These are phyloP conservation scores for Poa annua DNA, from an alignment of 176 grass and related monocot species.

Conservation along the genomic window DNA sequence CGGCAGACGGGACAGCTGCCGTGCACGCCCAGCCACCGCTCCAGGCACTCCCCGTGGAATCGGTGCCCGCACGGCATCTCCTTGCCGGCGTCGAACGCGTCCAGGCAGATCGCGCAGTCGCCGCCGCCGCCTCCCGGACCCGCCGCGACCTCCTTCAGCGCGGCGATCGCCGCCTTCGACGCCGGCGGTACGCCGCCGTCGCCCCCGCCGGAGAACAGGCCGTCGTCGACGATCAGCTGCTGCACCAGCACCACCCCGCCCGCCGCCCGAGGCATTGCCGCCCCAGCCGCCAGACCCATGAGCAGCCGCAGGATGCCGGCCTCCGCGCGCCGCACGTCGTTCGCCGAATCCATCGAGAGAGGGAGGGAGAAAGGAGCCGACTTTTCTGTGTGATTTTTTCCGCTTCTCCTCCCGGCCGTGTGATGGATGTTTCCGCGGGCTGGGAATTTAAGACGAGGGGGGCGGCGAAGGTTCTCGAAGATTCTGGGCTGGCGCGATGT, in stretches of 20 bases:
- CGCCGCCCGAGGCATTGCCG: not conserved
- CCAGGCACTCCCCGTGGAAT: slow-evolving; percentile 78
- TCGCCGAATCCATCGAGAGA: slow-evolving; percentile 44
- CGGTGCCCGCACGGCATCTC: slow-evolving; percentile 86
- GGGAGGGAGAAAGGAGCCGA: slow-evolving; percentile 23
- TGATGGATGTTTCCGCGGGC: slow-evolving; percentile 1
- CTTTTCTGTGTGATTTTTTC: not conserved
- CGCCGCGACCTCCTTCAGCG: too few relatives aligned
- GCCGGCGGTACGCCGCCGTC: slow-evolving; percentile 53
- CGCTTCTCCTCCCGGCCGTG: not conserved
- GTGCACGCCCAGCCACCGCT: slow-evolving; percentile 74
- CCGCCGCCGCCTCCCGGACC: too few relatives aligned
- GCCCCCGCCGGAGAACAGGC: slow-evolving; percentile 41
- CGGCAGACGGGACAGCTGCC: slow-evolving; percentile 76
- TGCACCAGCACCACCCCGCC: slow-evolving; percentile 34
- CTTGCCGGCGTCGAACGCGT: slow-evolving; percentile 52
- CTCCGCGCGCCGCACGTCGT: slow-evolving; percentile 25
- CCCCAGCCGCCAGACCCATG: slow-evolving; percentile 1
- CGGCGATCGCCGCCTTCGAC: slow-evolving; percentile 40
- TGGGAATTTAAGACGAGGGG: slow-evolving; percentile 14
- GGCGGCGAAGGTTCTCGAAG: slow-evolving; percentile 39
- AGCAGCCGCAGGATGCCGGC: slow-evolving; percentile 45
- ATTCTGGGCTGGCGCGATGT: slow-evolving; percentile 31
- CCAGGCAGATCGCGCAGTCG: slow-evolving; percentile 74
- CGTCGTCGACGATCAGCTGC: slow-evolving; percentile 24